phyloP scores from a whole-genome alignment of 371 early-diverging fungal genomes.

The Mucor velutinosus region DNA sequence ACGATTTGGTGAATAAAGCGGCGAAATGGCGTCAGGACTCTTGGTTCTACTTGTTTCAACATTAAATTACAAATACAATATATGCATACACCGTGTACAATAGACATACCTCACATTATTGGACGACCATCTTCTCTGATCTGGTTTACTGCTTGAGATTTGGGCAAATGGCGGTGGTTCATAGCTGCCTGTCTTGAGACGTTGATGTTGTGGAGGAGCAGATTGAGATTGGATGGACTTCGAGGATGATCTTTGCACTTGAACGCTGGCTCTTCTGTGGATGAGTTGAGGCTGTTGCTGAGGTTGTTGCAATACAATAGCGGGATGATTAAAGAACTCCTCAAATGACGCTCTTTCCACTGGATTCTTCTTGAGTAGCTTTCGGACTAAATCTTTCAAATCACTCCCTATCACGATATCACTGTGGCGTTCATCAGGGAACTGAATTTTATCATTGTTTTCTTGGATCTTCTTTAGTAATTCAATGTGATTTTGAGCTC shows the following conservation, averaged over 20 bases:
- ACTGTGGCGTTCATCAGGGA: conserved; percentile 73
- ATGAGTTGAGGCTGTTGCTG: background rate
- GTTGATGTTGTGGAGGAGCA: background rate
- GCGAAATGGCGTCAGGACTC: conserved; percentile 4
- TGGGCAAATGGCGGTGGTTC: conserved; percentile 46
- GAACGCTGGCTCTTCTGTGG: background rate
- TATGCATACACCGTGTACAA: background rate
- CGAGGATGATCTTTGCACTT: background rate
- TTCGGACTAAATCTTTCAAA: conserved; percentile 80
- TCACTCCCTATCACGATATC: conserved; percentile 60
- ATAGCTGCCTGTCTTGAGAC: conserved; percentile 10
- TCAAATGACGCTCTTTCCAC: conserved; percentile 87
- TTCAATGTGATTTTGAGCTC: conserved; percentile 92
- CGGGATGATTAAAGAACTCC: conserved; percentile 88
- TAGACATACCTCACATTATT: conserved; percentile 4
- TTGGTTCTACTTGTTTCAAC: conserved; percentile 2
- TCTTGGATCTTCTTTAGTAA: conserved; percentile 85
- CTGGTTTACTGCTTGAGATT: background rate
- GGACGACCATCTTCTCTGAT: conserved; percentile 2
- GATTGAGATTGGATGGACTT: background rate
- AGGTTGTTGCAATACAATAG: conserved; percentile 36
- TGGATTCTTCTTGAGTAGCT: conserved; percentile 84
- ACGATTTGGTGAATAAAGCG: conserved; percentile 20
- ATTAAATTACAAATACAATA: background rate
- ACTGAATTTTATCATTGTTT: conserved; percentile 77